Percentiles rank a stretch among this genome's conserved stretches.
Conservation (phyloP, 2,329 filamentous ascomycete genomes). For the Pyrenophora graminea region DNA sequence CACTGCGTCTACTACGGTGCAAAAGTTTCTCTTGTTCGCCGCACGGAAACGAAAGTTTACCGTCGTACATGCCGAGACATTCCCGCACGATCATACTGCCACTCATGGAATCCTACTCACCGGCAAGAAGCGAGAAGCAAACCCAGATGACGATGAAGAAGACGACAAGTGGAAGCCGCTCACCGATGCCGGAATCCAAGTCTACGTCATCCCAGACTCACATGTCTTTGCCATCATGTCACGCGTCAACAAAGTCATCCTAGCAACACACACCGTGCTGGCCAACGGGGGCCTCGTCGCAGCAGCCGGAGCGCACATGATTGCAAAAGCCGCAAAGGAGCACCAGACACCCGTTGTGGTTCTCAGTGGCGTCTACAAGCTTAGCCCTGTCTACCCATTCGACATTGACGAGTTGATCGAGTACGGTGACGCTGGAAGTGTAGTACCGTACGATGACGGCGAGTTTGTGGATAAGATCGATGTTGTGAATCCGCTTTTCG, state of each 20-base stretch:
- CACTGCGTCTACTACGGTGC: constrained; percentile 82
- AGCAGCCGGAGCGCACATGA: constrained; percentile 78
- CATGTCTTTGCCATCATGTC: constrained; percentile 94
- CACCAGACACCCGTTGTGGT: constrained; percentile 85
- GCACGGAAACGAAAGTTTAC: constrained; percentile 91
- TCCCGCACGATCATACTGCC: constrained; percentile 68
- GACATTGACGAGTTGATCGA: constrained; percentile 82
- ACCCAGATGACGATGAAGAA: constrained; percentile 58
- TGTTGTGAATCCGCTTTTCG: constrained; percentile 77
- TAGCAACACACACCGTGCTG: constrained; percentile 84
- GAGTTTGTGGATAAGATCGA: constrained; percentile 76
- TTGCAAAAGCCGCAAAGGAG: constrained; percentile 82
- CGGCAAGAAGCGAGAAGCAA: constrained; percentile 53
- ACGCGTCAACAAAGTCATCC: constrained; percentile 90
- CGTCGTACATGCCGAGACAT: constrained; percentile 78
- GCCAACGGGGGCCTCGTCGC: constrained; percentile 86
- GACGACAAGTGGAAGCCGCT: constrained; percentile 74
- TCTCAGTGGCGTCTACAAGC: constrained; percentile 88
- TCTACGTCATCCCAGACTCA: constrained; percentile 82
- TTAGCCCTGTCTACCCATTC: constrained; percentile 87
- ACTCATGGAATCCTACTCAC: constrained; percentile 65
- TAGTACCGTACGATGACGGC: constrained; percentile 78
- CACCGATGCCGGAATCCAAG: constrained; percentile 74
- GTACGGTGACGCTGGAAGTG: constrained; percentile 78
- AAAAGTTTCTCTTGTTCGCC: constrained; percentile 85